These are phyloP conservation scores for Talaromyces verruculosus DNA, from an alignment of 2,329 filamentous ascomycete genomes.

Conservation along the genomic window DNA sequence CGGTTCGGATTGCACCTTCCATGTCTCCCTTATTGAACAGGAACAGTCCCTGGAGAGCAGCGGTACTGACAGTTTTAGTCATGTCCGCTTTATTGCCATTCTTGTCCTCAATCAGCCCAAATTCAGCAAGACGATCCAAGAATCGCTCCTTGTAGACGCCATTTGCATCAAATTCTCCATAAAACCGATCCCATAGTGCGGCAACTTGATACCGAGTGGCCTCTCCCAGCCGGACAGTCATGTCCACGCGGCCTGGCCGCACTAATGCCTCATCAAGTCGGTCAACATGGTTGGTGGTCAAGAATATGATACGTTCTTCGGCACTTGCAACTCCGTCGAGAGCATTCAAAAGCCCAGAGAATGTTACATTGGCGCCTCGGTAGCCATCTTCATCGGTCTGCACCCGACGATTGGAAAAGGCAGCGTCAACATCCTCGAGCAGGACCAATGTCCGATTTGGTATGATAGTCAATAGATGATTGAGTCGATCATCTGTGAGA, in stretches of 20 bases:
- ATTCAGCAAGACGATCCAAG: slow-evolving; percentile 64
- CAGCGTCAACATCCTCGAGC: slow-evolving; percentile 87
- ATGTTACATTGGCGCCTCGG: slow-evolving; percentile 83
- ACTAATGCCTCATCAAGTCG: slow-evolving; percentile 85
- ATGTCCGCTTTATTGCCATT: slow-evolving; percentile 49
- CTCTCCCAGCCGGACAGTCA: slow-evolving; percentile 87
- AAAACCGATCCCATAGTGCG: slow-evolving; percentile 93
- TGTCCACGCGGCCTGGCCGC: slow-evolving; percentile 86
- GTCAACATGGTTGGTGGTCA: slow-evolving; percentile 93
- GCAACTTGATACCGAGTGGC: slow-evolving; percentile 81
- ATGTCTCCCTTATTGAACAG: slow-evolving; percentile 92
- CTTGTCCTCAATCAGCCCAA: slow-evolving; percentile 67
- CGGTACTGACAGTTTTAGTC: slow-evolving; percentile 70
- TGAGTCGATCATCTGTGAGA: slow-evolving; percentile 84
- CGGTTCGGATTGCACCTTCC: slow-evolving; percentile 80
- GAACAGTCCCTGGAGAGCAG: slow-evolving; percentile 90
- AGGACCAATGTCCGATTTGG: slow-evolving; percentile 79
- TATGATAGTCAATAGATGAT: slow-evolving; percentile 80
- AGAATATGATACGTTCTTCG: slow-evolving; percentile 88
- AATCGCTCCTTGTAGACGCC: slow-evolving; percentile 67
- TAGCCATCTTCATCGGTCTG: slow-evolving; percentile 80
- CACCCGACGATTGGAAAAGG: slow-evolving; percentile 73
- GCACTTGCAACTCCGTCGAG: slow-evolving; percentile 90
- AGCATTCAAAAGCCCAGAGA: slow-evolving; percentile 83
- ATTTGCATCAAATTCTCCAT: slow-evolving; percentile 72